Evolutionary conservation across 1,139 yeast genomes (phyloP), one percentile per base, ranked within the genome.

Genomic region (Yamadazyma atmosphaerica): DNA sequence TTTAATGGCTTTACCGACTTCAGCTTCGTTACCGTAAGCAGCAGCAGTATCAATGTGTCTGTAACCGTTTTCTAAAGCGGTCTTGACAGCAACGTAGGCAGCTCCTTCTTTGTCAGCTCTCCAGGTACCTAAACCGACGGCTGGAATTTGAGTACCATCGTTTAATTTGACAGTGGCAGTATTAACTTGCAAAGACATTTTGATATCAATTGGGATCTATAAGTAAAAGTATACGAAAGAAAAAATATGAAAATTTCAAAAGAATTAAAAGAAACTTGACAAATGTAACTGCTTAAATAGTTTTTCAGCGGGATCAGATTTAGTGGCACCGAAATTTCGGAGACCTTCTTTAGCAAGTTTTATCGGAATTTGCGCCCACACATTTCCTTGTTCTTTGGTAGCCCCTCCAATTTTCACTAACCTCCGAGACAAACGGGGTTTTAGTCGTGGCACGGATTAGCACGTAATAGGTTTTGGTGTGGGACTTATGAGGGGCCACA

Each of bases 21-120:
- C 77, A 29, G 61, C 79, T 58, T 85, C 92, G 54, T 84, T 85
- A 21, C 68, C 69, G 60, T 85, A 85, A 40, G 74, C 74, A 37
- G 80, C 81, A 35, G 95, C 95, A 44, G 88, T 78, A 59, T 86
- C 95, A 49, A 87, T 83, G 65, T 86, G 95, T 52, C 81, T 76
- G 63, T 86, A 85, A 18, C 95, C 95, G 25, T 74, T 68, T 52
- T 78, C 68, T 46, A 87, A 61, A 1, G 95, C 95, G 27, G 71
- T 60, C 44, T 74, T 63, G 21, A 80, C 86, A 23, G 92, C 77
- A 16, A 68, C 63, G 55, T 79, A 77, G 14, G 77, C 81, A 41
- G 79, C 85, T 32, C 72, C 71, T 30, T 72, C 72, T 18, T 73
- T 71, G 14, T 75, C 60, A 14, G 88, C 76, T 59, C 76, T 74